These are phyloP conservation scores for Kalmusia sp. DNA, from an alignment of 2,329 filamentous ascomycete species.

Conservation along the genomic window DNA sequence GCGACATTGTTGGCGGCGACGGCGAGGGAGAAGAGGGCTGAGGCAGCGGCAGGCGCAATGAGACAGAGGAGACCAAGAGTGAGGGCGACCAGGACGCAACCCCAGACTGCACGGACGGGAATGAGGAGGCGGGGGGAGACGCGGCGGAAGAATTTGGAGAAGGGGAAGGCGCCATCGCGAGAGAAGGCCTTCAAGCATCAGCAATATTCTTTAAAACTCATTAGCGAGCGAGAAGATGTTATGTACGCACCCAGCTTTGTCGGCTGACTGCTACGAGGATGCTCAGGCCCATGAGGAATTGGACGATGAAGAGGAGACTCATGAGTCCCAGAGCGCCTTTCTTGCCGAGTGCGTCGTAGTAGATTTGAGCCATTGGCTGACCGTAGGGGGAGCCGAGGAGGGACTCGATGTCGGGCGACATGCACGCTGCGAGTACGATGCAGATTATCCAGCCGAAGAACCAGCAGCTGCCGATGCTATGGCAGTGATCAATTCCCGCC, in stretches of 20 bases:
- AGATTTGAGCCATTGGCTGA: constrained; percentile 68
- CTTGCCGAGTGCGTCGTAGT: constrained; percentile 67
- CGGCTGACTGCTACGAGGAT: constrained; percentile 66
- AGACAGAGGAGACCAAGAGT: constrained; percentile 65
- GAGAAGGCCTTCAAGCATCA: constrained; percentile 62
- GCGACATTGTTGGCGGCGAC: constrained; percentile 68
- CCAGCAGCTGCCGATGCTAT: constrained; percentile 52
- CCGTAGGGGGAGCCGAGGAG: constrained; percentile 60
- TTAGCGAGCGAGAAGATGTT: neutral
- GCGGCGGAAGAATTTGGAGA: constrained; percentile 63
- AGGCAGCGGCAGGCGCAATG: constrained; percentile 64
- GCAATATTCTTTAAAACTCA: neutral
- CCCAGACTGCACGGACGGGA: constrained; percentile 64
- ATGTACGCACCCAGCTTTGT: constrained; percentile 60
- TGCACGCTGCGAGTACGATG: constrained; percentile 65
- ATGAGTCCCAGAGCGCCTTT: constrained; percentile 65
- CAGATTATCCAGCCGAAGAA: constrained; percentile 64
- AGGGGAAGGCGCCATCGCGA: constrained; percentile 67
- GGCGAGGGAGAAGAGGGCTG: constrained; percentile 65
- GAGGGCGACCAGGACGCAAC: constrained; percentile 58
- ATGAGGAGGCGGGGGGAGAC: constrained; percentile 65
- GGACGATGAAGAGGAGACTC: constrained; percentile 65
- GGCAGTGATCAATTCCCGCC: neutral
- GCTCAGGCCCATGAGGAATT: constrained; percentile 68
- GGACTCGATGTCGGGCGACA: constrained; percentile 59